Evolutionary conservation across 495 filamentous ascomycete genomes (phyloP).

Genomic region (Aspergillus haitiensis): DNA sequence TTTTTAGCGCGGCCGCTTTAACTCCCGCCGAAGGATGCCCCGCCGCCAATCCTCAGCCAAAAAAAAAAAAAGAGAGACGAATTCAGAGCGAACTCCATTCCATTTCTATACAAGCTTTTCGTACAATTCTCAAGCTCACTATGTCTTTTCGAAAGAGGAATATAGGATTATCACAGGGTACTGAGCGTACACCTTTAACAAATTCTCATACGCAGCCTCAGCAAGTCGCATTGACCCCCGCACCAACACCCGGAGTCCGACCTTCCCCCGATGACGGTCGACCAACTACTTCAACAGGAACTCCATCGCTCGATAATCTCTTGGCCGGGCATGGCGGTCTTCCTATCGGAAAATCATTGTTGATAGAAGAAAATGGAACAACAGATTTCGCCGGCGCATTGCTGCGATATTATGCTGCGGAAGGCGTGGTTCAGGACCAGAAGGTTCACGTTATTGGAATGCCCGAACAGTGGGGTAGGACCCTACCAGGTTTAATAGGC

Average conservation of each 20-base stretch:
- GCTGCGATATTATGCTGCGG: constrained; percentile 86
- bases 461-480: constrained; percentile 74
- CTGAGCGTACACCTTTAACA: constrained; percentile 33
- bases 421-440: constrained; percentile 91
- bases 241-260: constrained; percentile 65
- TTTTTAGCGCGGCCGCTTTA: constrained; percentile 33
- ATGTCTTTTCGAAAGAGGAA: constrained; percentile 95
- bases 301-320: constrained; percentile 77
- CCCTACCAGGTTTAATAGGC: constrained; percentile 71
- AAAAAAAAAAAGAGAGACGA: constrained; percentile 2
- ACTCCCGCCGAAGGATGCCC: constrained; percentile 25
- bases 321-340: constrained; percentile 89
- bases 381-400: constrained; percentile 90
- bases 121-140: constrained; percentile 6
- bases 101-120: constrained; percentile 4
- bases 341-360: constrained; percentile 72
- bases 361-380: constrained; percentile 90
- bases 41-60: constrained; percentile 26
- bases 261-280: constrained; percentile 89
- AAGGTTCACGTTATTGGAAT: constrained; percentile 81
- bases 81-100: not conserved
- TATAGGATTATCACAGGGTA: constrained; percentile 59
- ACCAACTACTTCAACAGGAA: constrained; percentile 87
- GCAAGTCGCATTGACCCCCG: constrained; percentile 32
- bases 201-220: constrained; percentile 35